Base-by-base conservation (phyloP, 768 basidiomycete genomes). In the Mycena polygramma region DNA sequence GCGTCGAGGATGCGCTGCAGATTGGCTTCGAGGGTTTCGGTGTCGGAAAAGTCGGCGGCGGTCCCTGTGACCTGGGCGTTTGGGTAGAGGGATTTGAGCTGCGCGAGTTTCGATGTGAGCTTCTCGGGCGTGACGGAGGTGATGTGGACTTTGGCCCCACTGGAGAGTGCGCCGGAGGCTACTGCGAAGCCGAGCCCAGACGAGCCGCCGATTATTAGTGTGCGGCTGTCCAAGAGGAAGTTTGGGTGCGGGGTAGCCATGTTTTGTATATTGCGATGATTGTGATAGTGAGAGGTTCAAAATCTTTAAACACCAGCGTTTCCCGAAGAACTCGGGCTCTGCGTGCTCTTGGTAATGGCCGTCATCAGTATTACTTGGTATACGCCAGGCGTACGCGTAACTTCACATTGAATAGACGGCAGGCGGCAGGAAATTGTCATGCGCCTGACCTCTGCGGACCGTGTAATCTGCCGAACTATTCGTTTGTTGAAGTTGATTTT, bases 101-200 rank as follows among this genome's bases (percentile, higher is more conserved):
- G 59, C 17, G 22, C 15, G 48, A 61, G 48, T 52, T 62, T 62
- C 30, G 30, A 13, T 36, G 48, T 1, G 30, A 51, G 60, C 48
- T 51, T 51, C 13, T 62, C 30, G 48, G 60, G 7, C 1, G 60
- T 49, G 8, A 30, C 36, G 36, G 60, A 62, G 36, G 60, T 62
- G n/a, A 62, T 62, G 36, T 62, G 60, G 22, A 62, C 60, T 49
- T 22, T 62, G 43, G 60, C 49, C 7, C 60, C 60, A 22, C 36
- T 62, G 36, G 60, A 49, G 36, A 62, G 60, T 10, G 60, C 60
- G 37, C 48, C 60, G 9, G 60, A 62, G 48, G 60, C 60, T 35
- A 62, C 60, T 7, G 48, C 60, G 20, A 61, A 61, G 13, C 59
- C 59, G 14, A 61, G 14, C 48, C 59, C 59, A 20, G 22, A 26